These are phyloP conservation scores for Heterobasidion annosum DNA, from an alignment of 1,284 basidiomycete species.

Conservation along the genomic window DNA sequence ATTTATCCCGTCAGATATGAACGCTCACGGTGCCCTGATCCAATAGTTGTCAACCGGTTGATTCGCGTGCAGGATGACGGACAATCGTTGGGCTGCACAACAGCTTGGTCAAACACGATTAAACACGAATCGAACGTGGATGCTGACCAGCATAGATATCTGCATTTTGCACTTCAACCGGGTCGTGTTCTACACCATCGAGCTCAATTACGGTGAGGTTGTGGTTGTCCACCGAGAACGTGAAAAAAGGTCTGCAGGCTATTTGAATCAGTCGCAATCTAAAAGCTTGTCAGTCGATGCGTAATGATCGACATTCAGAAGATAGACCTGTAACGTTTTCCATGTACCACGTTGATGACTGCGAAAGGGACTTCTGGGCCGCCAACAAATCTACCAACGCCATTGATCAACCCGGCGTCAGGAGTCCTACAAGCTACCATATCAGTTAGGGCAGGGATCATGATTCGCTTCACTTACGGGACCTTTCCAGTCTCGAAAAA, in stretches of 20 bases:
- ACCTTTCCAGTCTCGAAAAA: neutral
- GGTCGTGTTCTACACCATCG: conserved; percentile 33
- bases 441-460: neutral
- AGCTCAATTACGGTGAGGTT: conserved; percentile 37
- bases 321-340: neutral
- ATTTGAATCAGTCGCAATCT: conserved; percentile 25
- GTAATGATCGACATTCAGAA: neutral
- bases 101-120: neutral
- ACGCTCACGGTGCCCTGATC: neutral
- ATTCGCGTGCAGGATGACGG: conserved; percentile 24
- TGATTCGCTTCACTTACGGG: neutral
- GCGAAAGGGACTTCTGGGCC: conserved; percentile 23
- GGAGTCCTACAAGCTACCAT: conserved; percentile 12
- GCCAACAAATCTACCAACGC: conserved; percentile 27
- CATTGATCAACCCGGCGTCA: conserved; percentile 36
- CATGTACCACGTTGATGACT: conserved; percentile 20
- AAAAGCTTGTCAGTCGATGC: conserved; percentile 15
- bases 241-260: conserved; percentile 24
- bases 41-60: conserved; percentile 33
- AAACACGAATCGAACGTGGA: neutral
- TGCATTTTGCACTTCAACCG: conserved; percentile 30
- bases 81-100: conserved; percentile 27
- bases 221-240: conserved; percentile 33
- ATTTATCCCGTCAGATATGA: too few species aligned
- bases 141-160: conserved; percentile 22